phyloP scores from a whole-genome alignment of 129 eudicot genomes.

The Artemisia tridentata region DNA sequence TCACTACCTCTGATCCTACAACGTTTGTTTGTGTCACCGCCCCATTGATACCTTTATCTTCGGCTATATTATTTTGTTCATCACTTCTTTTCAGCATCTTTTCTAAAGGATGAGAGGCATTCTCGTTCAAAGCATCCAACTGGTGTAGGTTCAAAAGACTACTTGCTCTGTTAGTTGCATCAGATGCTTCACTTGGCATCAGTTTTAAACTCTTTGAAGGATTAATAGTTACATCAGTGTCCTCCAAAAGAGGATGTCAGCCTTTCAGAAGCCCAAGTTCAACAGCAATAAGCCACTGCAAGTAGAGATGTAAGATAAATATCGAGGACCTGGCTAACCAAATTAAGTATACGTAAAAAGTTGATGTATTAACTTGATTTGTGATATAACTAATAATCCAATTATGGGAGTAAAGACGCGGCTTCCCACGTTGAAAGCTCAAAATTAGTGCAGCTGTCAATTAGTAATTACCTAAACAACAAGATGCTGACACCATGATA shows the following conservation, averaged over 20 bases:
- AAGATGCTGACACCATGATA: conserved; percentile 68
- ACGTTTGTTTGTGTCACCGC: too few relatives aligned
- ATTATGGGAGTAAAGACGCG: too few relatives aligned
- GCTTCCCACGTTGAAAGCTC: not conserved
- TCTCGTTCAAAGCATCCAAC: conserved; percentile 27
- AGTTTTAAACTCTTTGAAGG: conserved; percentile 60
- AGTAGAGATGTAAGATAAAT: conserved; percentile 18
- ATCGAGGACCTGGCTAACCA: not conserved
- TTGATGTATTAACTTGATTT: conserved; percentile 4
- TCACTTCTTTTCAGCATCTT: conserved; percentile 34
- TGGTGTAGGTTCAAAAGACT: conserved; percentile 26
- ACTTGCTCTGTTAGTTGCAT: conserved; percentile 28
- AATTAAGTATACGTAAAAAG: conserved; percentile 10
- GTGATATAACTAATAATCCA: not conserved
- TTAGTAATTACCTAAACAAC: conserved; percentile 63
- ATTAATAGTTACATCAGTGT: conserved; percentile 64
- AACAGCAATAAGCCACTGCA: conserved; percentile 90
- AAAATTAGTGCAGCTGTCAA: not conserved
- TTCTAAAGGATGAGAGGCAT: conserved; percentile 25
- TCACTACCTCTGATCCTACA: too few relatives aligned
- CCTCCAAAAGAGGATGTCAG: conserved; percentile 85
- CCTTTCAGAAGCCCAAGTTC: conserved; percentile 93
- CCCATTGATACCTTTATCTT: conserved; percentile 6
- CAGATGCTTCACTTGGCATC: conserved; percentile 35
- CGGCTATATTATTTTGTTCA: conserved; percentile 21